Percentiles rank a stretch among this genome's conserved stretches.
These are phyloP conservation scores for Dioscorea cayenensis DNA, from an alignment of 116 monocot genomes.

Conservation along the genomic window DNA sequence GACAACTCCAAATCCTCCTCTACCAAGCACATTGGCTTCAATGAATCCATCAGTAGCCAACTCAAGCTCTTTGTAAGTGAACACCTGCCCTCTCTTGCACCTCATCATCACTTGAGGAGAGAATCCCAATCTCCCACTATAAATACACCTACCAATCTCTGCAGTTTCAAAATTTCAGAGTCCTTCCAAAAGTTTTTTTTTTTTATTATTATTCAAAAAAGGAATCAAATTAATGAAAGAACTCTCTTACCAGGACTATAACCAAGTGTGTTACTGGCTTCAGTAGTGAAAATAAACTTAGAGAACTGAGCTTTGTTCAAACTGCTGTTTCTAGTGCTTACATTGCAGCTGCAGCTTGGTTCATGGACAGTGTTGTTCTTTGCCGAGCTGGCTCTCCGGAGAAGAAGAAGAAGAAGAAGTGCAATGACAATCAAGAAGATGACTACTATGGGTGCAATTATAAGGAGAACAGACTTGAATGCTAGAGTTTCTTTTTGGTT, in stretches of 20 bases:
- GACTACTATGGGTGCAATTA: conserved; percentile 21
- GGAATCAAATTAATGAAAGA: background rate
- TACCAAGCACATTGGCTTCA: conserved; percentile 57
- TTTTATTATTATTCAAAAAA: background rate
- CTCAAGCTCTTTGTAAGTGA: conserved; percentile 88
- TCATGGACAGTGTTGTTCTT: background rate
- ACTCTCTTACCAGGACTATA: conserved; percentile 34
- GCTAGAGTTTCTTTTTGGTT: conserved; percentile 5
- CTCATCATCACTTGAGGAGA: conserved; percentile 9
- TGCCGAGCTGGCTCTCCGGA: conserved; percentile 17
- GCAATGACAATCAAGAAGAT: conserved; percentile 6
- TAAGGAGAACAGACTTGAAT: conserved; percentile 10
- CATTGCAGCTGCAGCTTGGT: background rate
- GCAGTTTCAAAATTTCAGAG: background rate
- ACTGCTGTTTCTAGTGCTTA: conserved; percentile 14
- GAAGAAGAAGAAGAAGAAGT: conserved; percentile 13
- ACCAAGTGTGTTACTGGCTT: background rate
- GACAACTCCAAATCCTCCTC: conserved; percentile 59
- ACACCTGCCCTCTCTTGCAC: conserved; percentile 62
- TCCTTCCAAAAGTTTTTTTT: too few relatives aligned
- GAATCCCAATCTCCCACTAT: conserved; percentile 26
- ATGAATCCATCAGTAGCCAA: conserved; percentile 67
- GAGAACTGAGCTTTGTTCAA: conserved; percentile 16
- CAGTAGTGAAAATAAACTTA: background rate
- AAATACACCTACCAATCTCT: conserved; percentile 57